These are phyloP conservation scores for Eucalyptus marginata DNA, from an alignment of 345 rosid species.

Conservation along the genomic window DNA sequence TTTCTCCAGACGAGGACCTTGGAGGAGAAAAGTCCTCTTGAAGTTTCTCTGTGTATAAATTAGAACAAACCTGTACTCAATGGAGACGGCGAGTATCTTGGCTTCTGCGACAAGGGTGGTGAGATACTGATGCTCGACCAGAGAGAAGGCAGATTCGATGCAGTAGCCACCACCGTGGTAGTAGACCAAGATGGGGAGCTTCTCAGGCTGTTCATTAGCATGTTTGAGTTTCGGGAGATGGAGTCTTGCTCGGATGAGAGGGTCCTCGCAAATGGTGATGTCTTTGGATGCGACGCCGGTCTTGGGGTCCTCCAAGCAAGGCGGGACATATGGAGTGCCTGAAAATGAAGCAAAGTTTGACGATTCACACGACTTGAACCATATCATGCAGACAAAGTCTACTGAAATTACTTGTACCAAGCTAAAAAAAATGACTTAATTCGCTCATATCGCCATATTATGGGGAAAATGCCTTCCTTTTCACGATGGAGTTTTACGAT, in stretches of 20 bases:
- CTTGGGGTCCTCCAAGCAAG: conserved; percentile 5
- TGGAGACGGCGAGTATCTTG: conserved; percentile 7
- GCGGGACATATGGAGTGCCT: conserved; percentile 4
- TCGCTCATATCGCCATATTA: neutral
- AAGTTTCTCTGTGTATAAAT: neutral
- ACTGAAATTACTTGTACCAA: neutral
- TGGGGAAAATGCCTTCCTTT: neutral
- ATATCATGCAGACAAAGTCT: neutral
- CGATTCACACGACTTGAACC: neutral
- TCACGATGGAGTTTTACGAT: neutral
- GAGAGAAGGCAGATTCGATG: conserved; percentile 15
- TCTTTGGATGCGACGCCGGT: conserved; percentile 14
- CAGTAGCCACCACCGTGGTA: conserved; percentile 17
- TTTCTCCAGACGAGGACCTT: neutral
- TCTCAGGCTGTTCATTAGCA: neutral
- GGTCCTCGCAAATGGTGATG: conserved; percentile 2
- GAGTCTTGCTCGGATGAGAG: conserved; percentile 8
- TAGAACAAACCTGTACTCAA: conserved; percentile 16
- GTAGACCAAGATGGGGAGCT: conserved; percentile 17
- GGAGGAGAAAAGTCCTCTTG: neutral
- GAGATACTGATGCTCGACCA: neutral
- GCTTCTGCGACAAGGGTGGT: conserved; percentile 2
- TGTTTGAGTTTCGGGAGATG: conserved; percentile 9
- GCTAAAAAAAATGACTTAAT: neutral
- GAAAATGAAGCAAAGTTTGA: neutral